A percentile compares a stretch with the other conserved stretches of the same genome.
Conservation (phyloP, 2,329 filamentous ascomycete species). For the Neofusicoccum sp. region DNA sequence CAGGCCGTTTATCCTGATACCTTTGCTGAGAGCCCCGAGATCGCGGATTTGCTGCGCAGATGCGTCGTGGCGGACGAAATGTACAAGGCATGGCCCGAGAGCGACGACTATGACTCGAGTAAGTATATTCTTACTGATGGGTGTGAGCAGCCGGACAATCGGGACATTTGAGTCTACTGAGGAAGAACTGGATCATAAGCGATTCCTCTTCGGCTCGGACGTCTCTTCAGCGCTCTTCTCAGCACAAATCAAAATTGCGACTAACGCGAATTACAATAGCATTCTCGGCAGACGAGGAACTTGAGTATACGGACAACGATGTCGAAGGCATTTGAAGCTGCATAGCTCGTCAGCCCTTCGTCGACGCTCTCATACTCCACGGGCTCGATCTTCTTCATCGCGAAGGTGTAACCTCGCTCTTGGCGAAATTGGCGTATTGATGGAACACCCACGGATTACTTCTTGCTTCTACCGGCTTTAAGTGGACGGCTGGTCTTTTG, state of each 20-base stretch:
- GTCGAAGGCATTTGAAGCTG: conserved; percentile 7
- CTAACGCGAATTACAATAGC: conserved; percentile 10
- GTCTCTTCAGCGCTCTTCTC: background rate
- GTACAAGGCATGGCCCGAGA: conserved; percentile 9
- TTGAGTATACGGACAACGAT: conserved; percentile 15
- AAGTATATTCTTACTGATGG: conserved; percentile 1
- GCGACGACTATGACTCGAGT: conserved; percentile 17
- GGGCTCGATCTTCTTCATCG: background rate
- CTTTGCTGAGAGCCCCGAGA: background rate
- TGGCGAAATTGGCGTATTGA: conserved; percentile 9
- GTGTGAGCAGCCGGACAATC: background rate
- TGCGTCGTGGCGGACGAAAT: background rate
- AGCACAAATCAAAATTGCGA: background rate
- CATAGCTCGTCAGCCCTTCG: background rate
- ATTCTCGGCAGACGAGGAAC: conserved; percentile 15
- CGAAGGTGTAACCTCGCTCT: background rate
- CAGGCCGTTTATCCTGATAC: background rate
- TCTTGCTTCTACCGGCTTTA: background rate
- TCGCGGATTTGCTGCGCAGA: background rate
- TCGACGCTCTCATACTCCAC: background rate
- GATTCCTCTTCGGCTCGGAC: too few species aligned
- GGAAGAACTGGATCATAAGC: background rate
- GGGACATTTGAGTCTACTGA: background rate
- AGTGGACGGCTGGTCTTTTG: background rate
- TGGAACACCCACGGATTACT: background rate